A percentile compares a stretch with the other conserved stretches of the same genome.
Evolutionary conservation across 2,329 filamentous ascomycete genomes (phyloP).

Genomic region (Fusarium sp.): DNA sequence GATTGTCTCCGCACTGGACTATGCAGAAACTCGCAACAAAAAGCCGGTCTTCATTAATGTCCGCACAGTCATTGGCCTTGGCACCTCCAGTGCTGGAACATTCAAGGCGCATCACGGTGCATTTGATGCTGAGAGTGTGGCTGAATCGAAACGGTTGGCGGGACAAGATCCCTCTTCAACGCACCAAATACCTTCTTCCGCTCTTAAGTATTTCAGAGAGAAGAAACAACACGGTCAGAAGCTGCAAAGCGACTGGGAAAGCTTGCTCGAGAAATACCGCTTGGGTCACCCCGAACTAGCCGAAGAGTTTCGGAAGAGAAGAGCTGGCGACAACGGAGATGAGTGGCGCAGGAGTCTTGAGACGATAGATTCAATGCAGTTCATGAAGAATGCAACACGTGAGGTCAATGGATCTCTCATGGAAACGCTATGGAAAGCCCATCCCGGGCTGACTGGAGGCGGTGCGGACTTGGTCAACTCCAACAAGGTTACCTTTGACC

Average conservation of each 20-base stretch:
- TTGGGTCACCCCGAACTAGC: conserved; percentile 13
- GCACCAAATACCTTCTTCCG: conserved; percentile 54
- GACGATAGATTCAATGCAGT: conserved; percentile 18
- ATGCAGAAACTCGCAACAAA: conserved; percentile 50
- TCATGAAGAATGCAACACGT: conserved; percentile 44
- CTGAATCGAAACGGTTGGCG: conserved; percentile 44
- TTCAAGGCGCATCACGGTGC: conserved; percentile 69
- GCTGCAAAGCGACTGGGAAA: conserved; percentile 61
- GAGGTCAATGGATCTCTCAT: conserved; percentile 52
- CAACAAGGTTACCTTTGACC: conserved; percentile 59
- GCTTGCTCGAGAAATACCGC: conserved; percentile 56
- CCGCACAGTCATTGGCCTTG: conserved; percentile 66
- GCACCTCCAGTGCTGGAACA: conserved; percentile 58
- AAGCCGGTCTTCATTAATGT: conserved; percentile 70
- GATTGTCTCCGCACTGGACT: conserved; percentile 58
- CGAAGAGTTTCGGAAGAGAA: not conserved
- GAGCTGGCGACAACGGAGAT: conserved; percentile 6
- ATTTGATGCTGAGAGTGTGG: conserved; percentile 64
- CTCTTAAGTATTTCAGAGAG: conserved; percentile 65
- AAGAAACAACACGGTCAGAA: conserved; percentile 58
- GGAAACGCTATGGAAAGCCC: conserved; percentile 36
- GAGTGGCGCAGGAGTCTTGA: conserved; percentile 26
- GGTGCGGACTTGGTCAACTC: conserved; percentile 59
- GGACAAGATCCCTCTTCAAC: conserved; percentile 36
- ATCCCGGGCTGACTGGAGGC: conserved; percentile 35